Base-by-base conservation (phyloP, 805 yeast species). In the Grigorovia yakushimaensis region DNA sequence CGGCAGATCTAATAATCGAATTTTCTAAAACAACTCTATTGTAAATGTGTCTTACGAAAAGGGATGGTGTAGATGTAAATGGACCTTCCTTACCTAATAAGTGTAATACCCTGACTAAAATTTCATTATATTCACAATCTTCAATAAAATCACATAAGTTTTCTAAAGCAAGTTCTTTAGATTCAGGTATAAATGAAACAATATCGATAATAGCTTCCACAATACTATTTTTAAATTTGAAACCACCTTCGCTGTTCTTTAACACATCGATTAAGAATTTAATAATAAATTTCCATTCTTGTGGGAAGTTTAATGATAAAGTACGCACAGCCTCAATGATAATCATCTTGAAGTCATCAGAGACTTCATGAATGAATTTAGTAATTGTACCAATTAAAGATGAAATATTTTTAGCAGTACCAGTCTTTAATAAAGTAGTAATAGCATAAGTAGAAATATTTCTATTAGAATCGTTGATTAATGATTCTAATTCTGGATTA, bases 11-110 rank as follows among this genome's bases (percentile, higher is more conserved):
- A 47, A 93, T 89, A 49, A 89, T 82, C 5, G 98, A 87, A 67
- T 93, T 93, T 62, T 93, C 98, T 61, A 93, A 77, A 5, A 91
- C 96, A 63, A 93, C 91, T 65, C 98, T 80, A 76, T 93, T 93
- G 72, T 91, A 93, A 56, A 93, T 91, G 67, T 89, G 95, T 71
- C 98, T 83, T 52, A 93, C 89, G 67, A 88, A 91, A 58, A 85
- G 74, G 1, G 96, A 84, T 48, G 98, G 96, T 53, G 83, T 84
- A 7, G 82, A 56, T 5, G 96, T 82, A 49, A 74, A 71, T 59
- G 98, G 97, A 51, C 98, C 98, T 67, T 89, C 95, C 54, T 82
- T 85, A 63, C 98, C 98, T 54, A 93, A 76, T 51, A 91, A 68
- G 68, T 89, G 96, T 66, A 93, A 74, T 49, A 93, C 82, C 62